phyloP scores from a whole-genome alignment of 1,284 basidiomycete species.

The Earliella scabrosa region DNA sequence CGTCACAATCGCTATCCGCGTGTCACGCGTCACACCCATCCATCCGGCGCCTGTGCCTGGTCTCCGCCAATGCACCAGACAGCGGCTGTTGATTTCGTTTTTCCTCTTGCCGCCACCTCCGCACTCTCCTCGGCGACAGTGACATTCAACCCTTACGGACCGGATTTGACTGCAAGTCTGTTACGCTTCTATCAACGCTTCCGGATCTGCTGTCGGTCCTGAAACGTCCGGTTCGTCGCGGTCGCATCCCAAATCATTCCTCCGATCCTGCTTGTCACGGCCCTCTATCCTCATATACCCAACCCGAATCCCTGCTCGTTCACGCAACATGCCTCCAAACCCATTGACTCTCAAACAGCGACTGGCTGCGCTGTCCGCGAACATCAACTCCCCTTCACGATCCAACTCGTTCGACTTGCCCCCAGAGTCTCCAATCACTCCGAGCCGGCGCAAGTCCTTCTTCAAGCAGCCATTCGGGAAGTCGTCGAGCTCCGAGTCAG shows the following conservation, averaged over 20 bases:
- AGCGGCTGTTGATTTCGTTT: conserved; percentile 2
- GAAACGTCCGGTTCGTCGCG: neutral
- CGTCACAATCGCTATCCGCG: neutral
- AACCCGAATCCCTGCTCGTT: neutral
- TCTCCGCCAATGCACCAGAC: neutral
- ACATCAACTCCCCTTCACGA: conserved; percentile 19
- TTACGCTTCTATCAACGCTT: too few relatives aligned
- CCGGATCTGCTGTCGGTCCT: neutral
- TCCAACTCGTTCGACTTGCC: conserved; percentile 19
- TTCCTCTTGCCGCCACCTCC: neutral
- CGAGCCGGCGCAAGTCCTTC: conserved; percentile 28
- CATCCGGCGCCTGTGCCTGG: conserved; percentile 5
- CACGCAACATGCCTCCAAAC: conserved; percentile 28
- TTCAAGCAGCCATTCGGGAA: conserved; percentile 28
- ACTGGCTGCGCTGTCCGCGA: conserved; percentile 32
- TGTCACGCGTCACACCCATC: neutral
- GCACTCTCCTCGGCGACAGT: too few relatives aligned
- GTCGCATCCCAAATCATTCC: neutral
- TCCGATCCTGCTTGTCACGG: neutral
- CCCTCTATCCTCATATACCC: neutral
- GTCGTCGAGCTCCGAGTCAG: conserved; percentile 5
- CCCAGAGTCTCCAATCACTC: conserved; percentile 25
- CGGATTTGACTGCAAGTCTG: too few relatives aligned
- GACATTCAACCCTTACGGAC: too few relatives aligned
- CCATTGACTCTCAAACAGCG: conserved; percentile 34